Conservation (phyloP, 768 basidiomycete genomes). For the Neoboletus brunneissimus region DNA sequence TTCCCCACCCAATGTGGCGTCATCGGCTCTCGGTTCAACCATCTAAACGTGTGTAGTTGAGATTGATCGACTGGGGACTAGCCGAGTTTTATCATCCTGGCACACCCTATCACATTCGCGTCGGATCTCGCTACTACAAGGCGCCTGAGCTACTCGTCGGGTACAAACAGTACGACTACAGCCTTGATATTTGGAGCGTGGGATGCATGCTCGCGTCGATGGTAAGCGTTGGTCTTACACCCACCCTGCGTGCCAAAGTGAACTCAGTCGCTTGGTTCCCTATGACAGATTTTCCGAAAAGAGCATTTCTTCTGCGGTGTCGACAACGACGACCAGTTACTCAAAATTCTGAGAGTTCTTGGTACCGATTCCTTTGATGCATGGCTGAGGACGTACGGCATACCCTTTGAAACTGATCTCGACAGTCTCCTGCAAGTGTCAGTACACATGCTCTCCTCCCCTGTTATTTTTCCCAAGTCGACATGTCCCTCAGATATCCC, state of each 20-base stretch:
- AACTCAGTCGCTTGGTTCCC: neutral
- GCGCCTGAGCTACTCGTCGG: conserved; percentile 70
- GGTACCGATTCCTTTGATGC: conserved; percentile 64
- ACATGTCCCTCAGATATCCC: conserved; percentile 42
- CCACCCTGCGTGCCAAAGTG: neutral
- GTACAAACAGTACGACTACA: conserved; percentile 71
- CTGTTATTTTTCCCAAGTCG: neutral
- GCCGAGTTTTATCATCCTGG: conserved; percentile 75
- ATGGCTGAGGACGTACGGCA: conserved; percentile 59
- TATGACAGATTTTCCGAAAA: conserved; percentile 59
- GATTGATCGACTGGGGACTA: conserved; percentile 73
- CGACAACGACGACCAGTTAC: conserved; percentile 71
- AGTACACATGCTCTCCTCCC: conserved; percentile 13
- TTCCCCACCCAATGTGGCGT: neutral
- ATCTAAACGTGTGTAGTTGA: conserved; percentile 34
- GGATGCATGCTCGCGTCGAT: conserved; percentile 76
- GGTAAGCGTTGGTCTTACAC: conserved; percentile 39
- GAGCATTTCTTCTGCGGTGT: conserved; percentile 76
- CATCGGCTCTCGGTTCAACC: neutral
- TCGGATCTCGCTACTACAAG: conserved; percentile 71
- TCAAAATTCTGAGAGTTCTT: conserved; percentile 65
- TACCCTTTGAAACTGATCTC: conserved; percentile 62
- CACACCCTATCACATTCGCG: conserved; percentile 69
- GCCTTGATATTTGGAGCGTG: conserved; percentile 69
- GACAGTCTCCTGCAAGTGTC: conserved; percentile 54